These are phyloP conservation scores for Breynia disticha DNA, from an alignment of 441 rosid genomes.

Conservation along the genomic window DNA sequence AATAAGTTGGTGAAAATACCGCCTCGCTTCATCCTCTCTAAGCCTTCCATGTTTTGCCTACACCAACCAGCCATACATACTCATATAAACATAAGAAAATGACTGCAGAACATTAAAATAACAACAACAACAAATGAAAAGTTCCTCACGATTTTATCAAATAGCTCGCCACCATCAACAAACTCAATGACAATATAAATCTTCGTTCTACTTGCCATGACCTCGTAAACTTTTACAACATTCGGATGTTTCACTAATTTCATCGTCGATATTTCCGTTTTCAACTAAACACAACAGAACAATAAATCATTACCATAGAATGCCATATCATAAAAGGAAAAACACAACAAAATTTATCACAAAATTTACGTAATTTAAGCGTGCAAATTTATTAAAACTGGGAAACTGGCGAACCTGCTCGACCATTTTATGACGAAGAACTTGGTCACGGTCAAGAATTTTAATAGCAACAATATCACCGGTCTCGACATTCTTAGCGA, in stretches of 20 bases:
- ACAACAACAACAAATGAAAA: not conserved
- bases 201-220: not conserved
- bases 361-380: too few relatives aligned
- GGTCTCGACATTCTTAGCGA: slow-evolving; percentile 53
- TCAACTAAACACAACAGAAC: slow-evolving; percentile 51
- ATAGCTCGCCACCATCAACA: not conserved
- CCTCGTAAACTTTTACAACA: not conserved
- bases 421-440: slow-evolving; percentile 76
- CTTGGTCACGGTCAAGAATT: slow-evolving; percentile 62
- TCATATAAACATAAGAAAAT: not conserved
- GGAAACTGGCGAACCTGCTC: too few relatives aligned
- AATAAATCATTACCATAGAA: too few relatives aligned
- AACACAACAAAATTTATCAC: too few relatives aligned
- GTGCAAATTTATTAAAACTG: too few relatives aligned
- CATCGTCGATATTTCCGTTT: slow-evolving; percentile 90
- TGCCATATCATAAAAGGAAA: too few relatives aligned
- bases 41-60: slow-evolving; percentile 75
- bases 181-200: not conserved
- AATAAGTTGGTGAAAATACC: not conserved
- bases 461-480: slow-evolving; percentile 74
- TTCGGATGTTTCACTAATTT: slow-evolving; percentile 31
- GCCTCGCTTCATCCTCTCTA: slow-evolving; percentile 56
- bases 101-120: not conserved
- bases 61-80: not conserved
- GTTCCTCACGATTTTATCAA: not conserved